Conservation (phyloP, 2,329 filamentous ascomycete species). For the Coniochaeta sp. region DNA sequence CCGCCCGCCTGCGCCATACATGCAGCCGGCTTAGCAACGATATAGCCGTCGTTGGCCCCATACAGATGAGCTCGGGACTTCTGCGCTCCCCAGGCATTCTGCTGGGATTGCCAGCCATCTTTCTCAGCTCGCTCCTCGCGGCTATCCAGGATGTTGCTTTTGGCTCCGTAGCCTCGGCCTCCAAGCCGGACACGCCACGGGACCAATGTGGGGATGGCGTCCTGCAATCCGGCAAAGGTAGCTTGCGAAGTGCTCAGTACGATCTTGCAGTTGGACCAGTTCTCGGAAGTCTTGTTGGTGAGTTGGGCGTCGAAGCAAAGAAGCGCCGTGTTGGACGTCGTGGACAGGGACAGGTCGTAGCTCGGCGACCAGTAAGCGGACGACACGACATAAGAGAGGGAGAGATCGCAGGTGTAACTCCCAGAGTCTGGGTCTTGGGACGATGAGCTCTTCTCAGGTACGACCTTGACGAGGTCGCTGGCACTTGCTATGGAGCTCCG, state of each 20-base stretch:
- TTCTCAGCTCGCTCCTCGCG: constrained; percentile 28
- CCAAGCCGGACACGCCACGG: constrained; percentile 50
- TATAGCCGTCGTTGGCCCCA: constrained; percentile 12
- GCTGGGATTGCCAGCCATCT: constrained; percentile 18
- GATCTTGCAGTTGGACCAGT: constrained; percentile 53
- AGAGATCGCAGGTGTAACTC: constrained; percentile 32
- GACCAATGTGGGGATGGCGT: constrained; percentile 44
- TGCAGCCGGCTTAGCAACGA: background rate
- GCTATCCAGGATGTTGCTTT: constrained; percentile 27
- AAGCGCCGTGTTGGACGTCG: constrained; percentile 40
- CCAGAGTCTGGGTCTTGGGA: constrained; percentile 19
- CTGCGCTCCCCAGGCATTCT: constrained; percentile 12
- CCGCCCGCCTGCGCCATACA: background rate
- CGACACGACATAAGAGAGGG: constrained; percentile 52
- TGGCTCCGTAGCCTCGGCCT: constrained; percentile 14
- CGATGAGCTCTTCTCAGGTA: constrained; percentile 40
- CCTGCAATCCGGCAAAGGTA: constrained; percentile 46
- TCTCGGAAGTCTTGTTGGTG: constrained; percentile 55
- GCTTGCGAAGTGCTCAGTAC: constrained; percentile 58
- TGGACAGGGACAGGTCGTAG: constrained; percentile 56
- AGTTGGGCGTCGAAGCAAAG: constrained; percentile 57
- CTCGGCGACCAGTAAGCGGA: constrained; percentile 52
- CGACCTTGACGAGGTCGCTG: constrained; percentile 43
- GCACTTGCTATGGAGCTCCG: constrained; percentile 43
- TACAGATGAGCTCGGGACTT: constrained; percentile 27